Evolutionary conservation across 352 stramenopile species (phyloP).

Genomic region (Phytophthora foliorum): DNA sequence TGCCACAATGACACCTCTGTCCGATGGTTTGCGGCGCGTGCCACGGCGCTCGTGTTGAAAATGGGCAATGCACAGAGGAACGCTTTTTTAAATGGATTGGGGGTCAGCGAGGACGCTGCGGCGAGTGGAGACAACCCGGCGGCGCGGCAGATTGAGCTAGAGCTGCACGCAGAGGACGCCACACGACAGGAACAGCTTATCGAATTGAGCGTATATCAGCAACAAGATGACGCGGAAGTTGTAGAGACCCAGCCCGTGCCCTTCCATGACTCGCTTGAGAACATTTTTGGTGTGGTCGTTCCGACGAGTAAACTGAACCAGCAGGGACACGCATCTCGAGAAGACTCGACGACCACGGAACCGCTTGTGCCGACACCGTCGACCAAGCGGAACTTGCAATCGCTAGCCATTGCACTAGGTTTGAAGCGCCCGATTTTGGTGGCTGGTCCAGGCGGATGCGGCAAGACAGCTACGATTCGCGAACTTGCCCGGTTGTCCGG

Average conservation of each 20-base stretch:
- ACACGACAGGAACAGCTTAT: conserved; percentile 63
- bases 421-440: conserved; percentile 84
- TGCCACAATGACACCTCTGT: conserved; percentile 70
- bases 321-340: conserved; percentile 11
- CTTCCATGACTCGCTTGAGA: conserved; percentile 82
- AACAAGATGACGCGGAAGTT: conserved; percentile 12
- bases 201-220: conserved; percentile 41
- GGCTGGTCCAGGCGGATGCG: conserved; percentile 70
- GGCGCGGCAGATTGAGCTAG: conserved; percentile 67
- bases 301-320: conserved; percentile 62
- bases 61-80: conserved; percentile 79
- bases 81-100: conserved; percentile 65
- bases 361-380: conserved; percentile 74
- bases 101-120: conserved; percentile 57
- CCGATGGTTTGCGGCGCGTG: conserved; percentile 72
- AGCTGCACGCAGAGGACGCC: conserved; percentile 57
- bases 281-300: conserved; percentile 87
- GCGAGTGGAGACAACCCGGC: conserved; percentile 42
- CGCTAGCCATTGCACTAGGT: conserved; percentile 83
- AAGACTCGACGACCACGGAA: conserved; percentile 21
- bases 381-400: conserved; percentile 81
- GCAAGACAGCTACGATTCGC: conserved; percentile 87
- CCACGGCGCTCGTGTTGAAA: conserved; percentile 66
- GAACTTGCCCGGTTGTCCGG: conserved; percentile 83
- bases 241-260: conserved; percentile 30